Base-by-base conservation (phyloP, 2,329 filamentous ascomycete species). In the Paecilomyces sp. region DNA sequence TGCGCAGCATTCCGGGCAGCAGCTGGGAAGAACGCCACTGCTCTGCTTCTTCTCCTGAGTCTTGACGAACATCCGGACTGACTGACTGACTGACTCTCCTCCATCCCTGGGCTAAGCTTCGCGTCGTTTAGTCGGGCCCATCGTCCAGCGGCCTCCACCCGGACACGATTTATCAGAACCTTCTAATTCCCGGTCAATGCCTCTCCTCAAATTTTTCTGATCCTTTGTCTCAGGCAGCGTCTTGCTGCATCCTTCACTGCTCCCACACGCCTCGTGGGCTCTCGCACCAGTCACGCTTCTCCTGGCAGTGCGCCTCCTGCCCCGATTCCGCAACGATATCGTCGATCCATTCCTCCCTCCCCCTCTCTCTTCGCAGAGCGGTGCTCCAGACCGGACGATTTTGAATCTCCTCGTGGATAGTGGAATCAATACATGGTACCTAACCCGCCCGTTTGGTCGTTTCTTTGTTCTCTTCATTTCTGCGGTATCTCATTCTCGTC, bases 311-410 rank as follows among this genome's bases (percentile, higher is more conserved):
- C 36, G 36, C 36, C 36, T 47, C 36, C n/a, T 25, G 15, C 52
- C 30, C 30, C 24, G 22, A 28, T 56, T 22, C 54, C 18, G 36
- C 57, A 59, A 53, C 33, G 36, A 59, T 47, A 31, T 47, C 57
- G 61, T 57, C 61, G 61, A 62, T 62, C 61, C 61, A 62, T 62
- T 62, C 61, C 52, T 34, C 56, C 57, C 59, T 62, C 61, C 61
- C 56, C 57, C 59, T 61, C 61, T 33, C 30, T 54, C 57, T 54
- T 47, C 15, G 36, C 36, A 47, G 36, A 47, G 36, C 12, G 36
- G 36, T 15, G 5, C n/a, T 47, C 36, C 15, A 47, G 36, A 47
- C 36, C 18, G 5, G 36, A 47, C 36, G 36, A 18, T 8, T 18
- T 47, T 18, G 36, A 2, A 47, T 18, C 22, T 6, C 18, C 15